These are phyloP conservation scores for Melampsora abietis-canadensis DNA, from an alignment of 1,284 basidiomycete genomes.

Conservation along the genomic window DNA sequence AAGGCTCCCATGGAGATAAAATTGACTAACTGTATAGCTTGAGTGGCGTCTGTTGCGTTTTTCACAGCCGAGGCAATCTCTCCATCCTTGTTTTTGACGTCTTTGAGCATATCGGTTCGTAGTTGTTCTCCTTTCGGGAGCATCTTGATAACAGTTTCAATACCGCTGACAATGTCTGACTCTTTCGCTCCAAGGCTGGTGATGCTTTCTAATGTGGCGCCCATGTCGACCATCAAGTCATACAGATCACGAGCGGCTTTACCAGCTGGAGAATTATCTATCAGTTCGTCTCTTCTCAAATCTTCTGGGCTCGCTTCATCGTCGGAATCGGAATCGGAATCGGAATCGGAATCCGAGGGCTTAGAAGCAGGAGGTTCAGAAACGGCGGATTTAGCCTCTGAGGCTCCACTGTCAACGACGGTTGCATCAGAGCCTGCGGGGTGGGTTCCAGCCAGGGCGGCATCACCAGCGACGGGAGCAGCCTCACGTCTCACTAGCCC, in stretches of 20 bases:
- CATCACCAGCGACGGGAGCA: background rate
- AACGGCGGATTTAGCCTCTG: no score
- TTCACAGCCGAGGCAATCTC: background rate
- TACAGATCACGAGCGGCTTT: background rate
- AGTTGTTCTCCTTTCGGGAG: background rate
- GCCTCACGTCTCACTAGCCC: background rate
- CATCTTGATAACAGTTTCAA: background rate
- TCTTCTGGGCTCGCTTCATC: no score
- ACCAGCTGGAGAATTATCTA: background rate
- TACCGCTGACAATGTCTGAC: background rate
- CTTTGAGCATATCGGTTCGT: background rate
- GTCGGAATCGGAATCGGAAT: no score
- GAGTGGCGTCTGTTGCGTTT: background rate
- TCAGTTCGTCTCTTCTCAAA: background rate
- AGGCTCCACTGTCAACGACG: no score
- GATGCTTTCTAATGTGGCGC: background rate
- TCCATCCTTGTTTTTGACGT: background rate
- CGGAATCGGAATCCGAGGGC: no score
- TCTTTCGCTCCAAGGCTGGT: conserved; percentile 1
- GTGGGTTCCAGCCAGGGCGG: background rate
- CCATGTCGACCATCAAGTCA: background rate
- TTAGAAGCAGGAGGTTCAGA: no score
- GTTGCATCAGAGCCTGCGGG: no score
- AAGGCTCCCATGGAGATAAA: background rate
- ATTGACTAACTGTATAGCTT: background rate